Evolutionary conservation across 106 monocot genomes (phyloP).

Genomic region (Alisma plantagoaquatica): DNA sequence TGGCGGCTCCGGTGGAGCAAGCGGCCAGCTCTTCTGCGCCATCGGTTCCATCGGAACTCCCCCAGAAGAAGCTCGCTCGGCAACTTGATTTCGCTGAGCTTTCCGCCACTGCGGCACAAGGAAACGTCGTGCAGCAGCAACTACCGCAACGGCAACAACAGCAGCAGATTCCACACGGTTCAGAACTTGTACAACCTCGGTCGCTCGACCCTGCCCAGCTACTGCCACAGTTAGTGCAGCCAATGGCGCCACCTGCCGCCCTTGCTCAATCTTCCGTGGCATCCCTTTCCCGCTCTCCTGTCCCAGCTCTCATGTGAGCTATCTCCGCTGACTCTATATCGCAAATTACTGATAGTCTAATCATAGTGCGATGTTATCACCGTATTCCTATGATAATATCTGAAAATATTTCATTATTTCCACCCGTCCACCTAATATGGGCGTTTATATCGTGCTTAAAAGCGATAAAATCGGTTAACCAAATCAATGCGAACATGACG

Average conservation of each 20-base stretch:
- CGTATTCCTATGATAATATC: not conserved
- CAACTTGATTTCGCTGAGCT: slow-evolving; percentile 43
- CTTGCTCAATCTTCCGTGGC: not conserved
- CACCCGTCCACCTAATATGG: too few species aligned
- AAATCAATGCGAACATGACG: too few species aligned
- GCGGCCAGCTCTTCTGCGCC: too few species aligned
- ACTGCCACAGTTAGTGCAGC: not conserved
- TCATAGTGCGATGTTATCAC: too few species aligned
- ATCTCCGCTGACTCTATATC: too few species aligned
- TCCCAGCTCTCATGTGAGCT: slow-evolving; percentile 19
- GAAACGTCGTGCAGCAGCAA: not conserved
- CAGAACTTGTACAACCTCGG: too few species aligned
- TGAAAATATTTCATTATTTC: not conserved
- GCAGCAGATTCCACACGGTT: too few species aligned
- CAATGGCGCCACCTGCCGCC: not conserved
- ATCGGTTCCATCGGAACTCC: slow-evolving; percentile 21
- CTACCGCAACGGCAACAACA: not conserved
- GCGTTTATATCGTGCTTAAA: too few species aligned
- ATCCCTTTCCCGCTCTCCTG: slow-evolving; percentile 5
- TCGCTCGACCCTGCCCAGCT: not conserved
- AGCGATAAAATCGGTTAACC: too few species aligned
- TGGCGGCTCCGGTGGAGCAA: too few species aligned
- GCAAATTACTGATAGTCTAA: too few species aligned
- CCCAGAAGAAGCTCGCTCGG: slow-evolving; percentile 37
- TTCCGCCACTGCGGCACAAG: not conserved